Evolutionary conservation across 768 basidiomycete genomes (phyloP).

Genomic region (Bullera alba): DNA sequence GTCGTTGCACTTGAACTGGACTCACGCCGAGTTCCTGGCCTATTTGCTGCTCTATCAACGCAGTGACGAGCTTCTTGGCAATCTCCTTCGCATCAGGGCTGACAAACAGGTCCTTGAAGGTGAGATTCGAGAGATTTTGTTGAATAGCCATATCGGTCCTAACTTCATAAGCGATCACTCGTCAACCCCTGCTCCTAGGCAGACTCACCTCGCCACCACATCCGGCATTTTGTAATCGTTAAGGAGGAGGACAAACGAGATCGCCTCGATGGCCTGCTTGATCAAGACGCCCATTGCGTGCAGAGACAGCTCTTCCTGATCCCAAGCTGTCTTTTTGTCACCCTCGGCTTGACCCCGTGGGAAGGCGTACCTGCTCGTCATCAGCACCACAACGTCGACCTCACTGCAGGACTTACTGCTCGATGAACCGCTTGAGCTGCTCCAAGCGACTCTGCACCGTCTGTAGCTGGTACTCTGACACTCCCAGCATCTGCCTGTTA

Average conservation of each 20-base stretch:
- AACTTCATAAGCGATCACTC: neutral
- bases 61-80: slow-evolving; percentile 83
- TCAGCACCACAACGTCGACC: too few species aligned
- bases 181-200: neutral
- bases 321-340: slow-evolving; percentile 39
- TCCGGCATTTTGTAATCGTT: slow-evolving; percentile 86
- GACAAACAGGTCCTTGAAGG: slow-evolving; percentile 81
- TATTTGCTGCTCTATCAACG: slow-evolving; percentile 96
- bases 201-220: slow-evolving; percentile 66
- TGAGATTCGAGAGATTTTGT: slow-evolving; percentile 60
- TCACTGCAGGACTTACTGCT: slow-evolving; percentile 18
- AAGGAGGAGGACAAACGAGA: slow-evolving; percentile 84
- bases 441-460: slow-evolving; percentile 29
- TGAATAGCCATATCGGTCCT: slow-evolving; percentile 55
- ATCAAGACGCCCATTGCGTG: slow-evolving; percentile 53
- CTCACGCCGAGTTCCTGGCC: slow-evolving; percentile 89
- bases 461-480: slow-evolving; percentile 17
- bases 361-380: slow-evolving; percentile 30
- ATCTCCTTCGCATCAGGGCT: slow-evolving; percentile 76
- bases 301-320: slow-evolving; percentile 40
- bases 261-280: slow-evolving; percentile 80
- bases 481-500: slow-evolving; percentile 51
- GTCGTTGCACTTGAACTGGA: slow-evolving; percentile 5
- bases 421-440: slow-evolving; percentile 20
- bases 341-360: slow-evolving; percentile 33